A percentile compares a stretch with the other conserved stretches of the same genome.
Evolutionary conservation across 371 early-diverging fungal genomes (phyloP).

Genomic region (Cladochytrium tenue): DNA sequence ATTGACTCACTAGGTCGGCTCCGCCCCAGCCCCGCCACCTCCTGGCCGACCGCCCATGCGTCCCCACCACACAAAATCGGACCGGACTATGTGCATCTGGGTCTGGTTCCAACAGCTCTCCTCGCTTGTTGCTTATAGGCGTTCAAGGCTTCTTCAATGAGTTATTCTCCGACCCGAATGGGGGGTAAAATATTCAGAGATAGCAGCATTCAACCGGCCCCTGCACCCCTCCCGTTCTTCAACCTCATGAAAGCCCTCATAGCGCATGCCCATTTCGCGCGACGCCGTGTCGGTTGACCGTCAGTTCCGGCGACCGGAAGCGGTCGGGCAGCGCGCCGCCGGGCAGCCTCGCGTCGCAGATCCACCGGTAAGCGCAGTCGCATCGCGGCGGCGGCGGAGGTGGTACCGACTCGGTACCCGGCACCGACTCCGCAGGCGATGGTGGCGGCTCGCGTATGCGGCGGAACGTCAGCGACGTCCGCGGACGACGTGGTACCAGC

Average conservation of each 20-base stretch:
- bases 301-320: slow-evolving; percentile 1
- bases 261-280: neutral
- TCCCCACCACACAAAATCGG: too few species aligned
- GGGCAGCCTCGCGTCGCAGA: slow-evolving; percentile 20
- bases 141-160: too few species aligned
- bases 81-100: too few species aligned
- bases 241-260: neutral
- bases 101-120: too few species aligned
- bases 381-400: neutral
- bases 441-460: slow-evolving; percentile 3
- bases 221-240: too few species aligned
- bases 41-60: too few species aligned
- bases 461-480: slow-evolving; percentile 38
- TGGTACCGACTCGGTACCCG: neutral
- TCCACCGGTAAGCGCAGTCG: slow-evolving; percentile 20
- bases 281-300: neutral
- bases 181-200: too few species aligned
- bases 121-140: too few species aligned
- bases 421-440: neutral
- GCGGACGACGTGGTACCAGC: slow-evolving; percentile 26
- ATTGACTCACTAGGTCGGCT: too few species aligned
- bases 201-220: too few species aligned
- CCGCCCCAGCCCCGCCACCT: too few species aligned
- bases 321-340: slow-evolving; percentile 14
- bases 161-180: too few species aligned